Evolutionary conservation across 2,329 filamentous ascomycete genomes (phyloP), one percentile per base, ranked within the genome.

Genomic region (Colletotrichum higginsianum): DNA sequence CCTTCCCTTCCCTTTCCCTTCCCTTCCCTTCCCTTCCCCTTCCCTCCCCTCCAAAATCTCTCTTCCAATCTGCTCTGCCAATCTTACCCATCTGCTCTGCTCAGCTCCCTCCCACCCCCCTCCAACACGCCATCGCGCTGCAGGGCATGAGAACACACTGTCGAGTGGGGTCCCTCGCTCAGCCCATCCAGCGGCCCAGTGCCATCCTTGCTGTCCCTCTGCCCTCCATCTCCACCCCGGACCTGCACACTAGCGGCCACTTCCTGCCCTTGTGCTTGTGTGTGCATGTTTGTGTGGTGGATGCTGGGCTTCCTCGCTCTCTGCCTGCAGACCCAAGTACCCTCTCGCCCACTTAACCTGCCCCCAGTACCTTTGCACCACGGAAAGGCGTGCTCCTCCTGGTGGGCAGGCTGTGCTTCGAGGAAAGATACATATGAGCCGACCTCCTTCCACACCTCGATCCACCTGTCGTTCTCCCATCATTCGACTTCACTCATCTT

Each of bases 391-490:
- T 68, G 62, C 52, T 73, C 57, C 61, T 42, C 60, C 62, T 18
- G 46, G 63, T 73, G 71, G 71, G 71, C 66, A 65, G 66, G 72
- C 72, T 73, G 70, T 74, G 72, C 72, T 74, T 64, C 66, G 66
- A 74, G 70, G 66, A 73, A 73, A 60, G 66, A 74, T 74, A 74
- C 72, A 74, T 73, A 74, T 74, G 72, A 73, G 72, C 70, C 62
- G 72, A 74, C 72, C 68, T 73, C 60, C 61, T 73, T 68, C 72
- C 70, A 67, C 66, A 66, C 60, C 58, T 73, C 72, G 62, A 67
- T 74, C 72, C 70, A 71, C 53, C 23, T 46, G 3, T 23, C 47
- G 23, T 46, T 65, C 58, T 56, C 46, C 26, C 72, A 74, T 73
- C 72, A 73, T 74, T 74, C 72, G 72, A 74, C 66, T 74, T 73